A percentile compares a stretch with the other conserved stretches of the same genome.
Evolutionary conservation across 2,329 filamentous ascomycete genomes (phyloP).

Genomic region (Fusarium sp.): DNA sequence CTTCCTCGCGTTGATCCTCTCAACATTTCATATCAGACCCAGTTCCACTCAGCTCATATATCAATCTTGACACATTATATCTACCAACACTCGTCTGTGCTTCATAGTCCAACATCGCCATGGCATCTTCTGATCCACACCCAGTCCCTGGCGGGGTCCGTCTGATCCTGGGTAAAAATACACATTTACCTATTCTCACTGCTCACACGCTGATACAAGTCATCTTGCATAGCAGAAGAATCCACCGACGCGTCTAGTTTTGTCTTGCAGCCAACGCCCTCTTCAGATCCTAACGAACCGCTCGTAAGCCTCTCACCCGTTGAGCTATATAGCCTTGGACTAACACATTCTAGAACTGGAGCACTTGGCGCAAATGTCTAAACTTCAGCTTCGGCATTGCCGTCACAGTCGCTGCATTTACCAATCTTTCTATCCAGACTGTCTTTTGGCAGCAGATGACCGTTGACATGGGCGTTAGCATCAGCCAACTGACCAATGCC

Average conservation of each 20-base stretch:
- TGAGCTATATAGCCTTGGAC: not conserved
- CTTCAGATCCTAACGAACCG: constrained; percentile 51
- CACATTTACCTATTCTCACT: not conserved
- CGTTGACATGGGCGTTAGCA: constrained; percentile 47
- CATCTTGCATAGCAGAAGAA: constrained; percentile 19
- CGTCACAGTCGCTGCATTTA: constrained; percentile 50
- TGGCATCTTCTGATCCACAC: constrained; percentile 22
- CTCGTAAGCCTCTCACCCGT: constrained; percentile 39
- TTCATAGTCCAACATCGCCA: constrained; percentile 4
- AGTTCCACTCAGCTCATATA: not conserved
- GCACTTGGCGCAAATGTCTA: constrained; percentile 47
- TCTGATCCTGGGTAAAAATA: constrained; percentile 36
- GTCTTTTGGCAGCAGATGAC: constrained; percentile 54
- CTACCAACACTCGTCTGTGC: not conserved
- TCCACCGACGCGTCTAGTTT: constrained; percentile 37
- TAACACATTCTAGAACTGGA: constrained; percentile 48
- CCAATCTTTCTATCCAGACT: constrained; percentile 44
- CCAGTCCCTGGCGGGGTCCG: constrained; percentile 36
- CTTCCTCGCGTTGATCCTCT: not conserved
- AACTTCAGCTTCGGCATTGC: constrained; percentile 49
- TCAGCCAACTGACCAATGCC: constrained; percentile 45
- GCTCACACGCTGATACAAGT: not conserved
- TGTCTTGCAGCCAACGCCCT: constrained; percentile 39
- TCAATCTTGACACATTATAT: not conserved
- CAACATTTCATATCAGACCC: not conserved